Evolutionary conservation across 2,329 filamentous ascomycete species (phyloP).

Genomic region (Colletotrichum phormii): DNA sequence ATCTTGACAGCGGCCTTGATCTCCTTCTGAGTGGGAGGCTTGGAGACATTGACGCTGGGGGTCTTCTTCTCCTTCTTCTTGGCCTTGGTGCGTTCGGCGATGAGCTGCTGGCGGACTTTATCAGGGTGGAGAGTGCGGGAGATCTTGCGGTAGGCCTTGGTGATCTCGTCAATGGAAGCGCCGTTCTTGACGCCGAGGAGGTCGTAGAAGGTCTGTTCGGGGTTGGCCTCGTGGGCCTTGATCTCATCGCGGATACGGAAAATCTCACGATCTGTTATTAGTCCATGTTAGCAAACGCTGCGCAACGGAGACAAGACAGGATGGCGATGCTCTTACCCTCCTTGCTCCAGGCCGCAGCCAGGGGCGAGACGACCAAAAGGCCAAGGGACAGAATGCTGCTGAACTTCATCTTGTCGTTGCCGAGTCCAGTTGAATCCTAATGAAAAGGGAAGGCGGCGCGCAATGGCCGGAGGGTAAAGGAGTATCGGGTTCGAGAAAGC

Average conservation of each 20-base stretch:
- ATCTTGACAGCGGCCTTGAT: conserved; percentile 83
- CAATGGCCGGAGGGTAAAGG: conserved; percentile 13
- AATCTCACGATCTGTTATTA: conserved; percentile 86
- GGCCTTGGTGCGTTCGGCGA: conserved; percentile 73
- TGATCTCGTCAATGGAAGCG: conserved; percentile 88
- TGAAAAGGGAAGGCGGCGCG: conserved; percentile 11
- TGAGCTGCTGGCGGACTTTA: conserved; percentile 89
- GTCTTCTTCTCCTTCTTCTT: conserved; percentile 64
- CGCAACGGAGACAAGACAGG: not conserved
- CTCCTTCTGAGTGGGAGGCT: conserved; percentile 79
- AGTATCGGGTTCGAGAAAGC: conserved; percentile 3
- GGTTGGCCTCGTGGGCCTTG: conserved; percentile 74
- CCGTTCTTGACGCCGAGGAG: conserved; percentile 82
- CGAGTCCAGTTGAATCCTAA: not conserved
- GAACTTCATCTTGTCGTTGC: conserved; percentile 75
- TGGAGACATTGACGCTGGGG: conserved; percentile 73
- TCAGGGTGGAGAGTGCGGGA: conserved; percentile 89
- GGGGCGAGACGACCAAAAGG: conserved; percentile 74
- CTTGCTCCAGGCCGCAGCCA: conserved; percentile 85
- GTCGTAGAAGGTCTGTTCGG: conserved; percentile 90
- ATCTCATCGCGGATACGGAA: conserved; percentile 95
- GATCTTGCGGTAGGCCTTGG: conserved; percentile 92
- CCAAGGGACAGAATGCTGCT: conserved; percentile 73
- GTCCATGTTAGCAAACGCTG: conserved; percentile 20
- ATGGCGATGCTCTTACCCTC: conserved; percentile 69